Conservation (phyloP, 345 rosid species). For the Aquilaria yunnanensis region DNA sequence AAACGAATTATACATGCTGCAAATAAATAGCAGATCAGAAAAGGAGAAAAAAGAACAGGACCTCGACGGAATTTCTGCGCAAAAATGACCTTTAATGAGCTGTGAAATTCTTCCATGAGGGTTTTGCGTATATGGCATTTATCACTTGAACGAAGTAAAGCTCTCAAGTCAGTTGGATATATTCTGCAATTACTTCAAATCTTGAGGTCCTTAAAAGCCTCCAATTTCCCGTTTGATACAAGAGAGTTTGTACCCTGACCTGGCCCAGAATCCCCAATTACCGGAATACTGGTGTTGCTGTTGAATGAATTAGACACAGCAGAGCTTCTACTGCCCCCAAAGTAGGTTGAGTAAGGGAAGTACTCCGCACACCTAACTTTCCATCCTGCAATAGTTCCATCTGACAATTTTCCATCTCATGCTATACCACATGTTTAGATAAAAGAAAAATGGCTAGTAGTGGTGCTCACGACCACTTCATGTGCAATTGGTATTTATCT, state of each 20-base stretch:
- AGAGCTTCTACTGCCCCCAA: slow-evolving; percentile 68
- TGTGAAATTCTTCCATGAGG: not conserved
- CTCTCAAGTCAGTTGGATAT: slow-evolving; percentile 5
- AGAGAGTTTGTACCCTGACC: slow-evolving; percentile 30
- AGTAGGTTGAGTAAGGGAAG: slow-evolving; percentile 71
- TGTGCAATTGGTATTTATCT: no score
- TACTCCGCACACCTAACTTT: slow-evolving; percentile 57
- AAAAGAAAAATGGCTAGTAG: no score
- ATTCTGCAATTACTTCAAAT: slow-evolving; percentile 23
- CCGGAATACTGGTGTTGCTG: slow-evolving; percentile 34
- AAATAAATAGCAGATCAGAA: slow-evolving; percentile 28
- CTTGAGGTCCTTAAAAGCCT: slow-evolving; percentile 51
- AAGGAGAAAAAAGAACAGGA: slow-evolving; percentile 3
- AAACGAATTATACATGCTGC: slow-evolving; percentile 48
- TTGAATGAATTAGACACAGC: slow-evolving; percentile 42
- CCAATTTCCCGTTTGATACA: slow-evolving; percentile 67
- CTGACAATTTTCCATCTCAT: no score
- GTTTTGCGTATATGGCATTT: not conserved
- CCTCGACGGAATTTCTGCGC: not conserved
- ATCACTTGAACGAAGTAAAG: slow-evolving; percentile 9
- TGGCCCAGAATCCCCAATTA: slow-evolving; percentile 49
- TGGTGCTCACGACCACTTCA: no score
- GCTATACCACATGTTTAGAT: not conserved
- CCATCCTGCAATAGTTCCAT: slow-evolving; percentile 59
- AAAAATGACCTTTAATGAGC: not conserved